These are phyloP conservation scores for Globisporangium abappressorium DNA, from an alignment of 352 stramenopile genomes.

Conservation along the genomic window DNA sequence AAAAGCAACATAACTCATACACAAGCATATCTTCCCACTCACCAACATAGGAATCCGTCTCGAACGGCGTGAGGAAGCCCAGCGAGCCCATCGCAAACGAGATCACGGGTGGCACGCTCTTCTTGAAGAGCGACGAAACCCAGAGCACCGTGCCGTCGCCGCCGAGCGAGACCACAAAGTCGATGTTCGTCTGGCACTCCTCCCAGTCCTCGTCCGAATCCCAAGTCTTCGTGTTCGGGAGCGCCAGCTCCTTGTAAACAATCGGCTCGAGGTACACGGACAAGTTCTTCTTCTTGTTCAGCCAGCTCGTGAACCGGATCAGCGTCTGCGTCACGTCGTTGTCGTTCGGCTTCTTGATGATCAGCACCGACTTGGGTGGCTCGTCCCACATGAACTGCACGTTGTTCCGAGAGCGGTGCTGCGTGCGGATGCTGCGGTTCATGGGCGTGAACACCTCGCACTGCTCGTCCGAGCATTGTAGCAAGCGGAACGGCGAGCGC, in stretches of 20 bases:
- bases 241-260: constrained; percentile 64
- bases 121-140: constrained; percentile 83
- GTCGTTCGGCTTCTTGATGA: constrained; percentile 90
- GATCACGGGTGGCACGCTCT: constrained; percentile 94
- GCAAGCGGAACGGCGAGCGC: constrained; percentile 67
- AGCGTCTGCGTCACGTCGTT: constrained; percentile 70
- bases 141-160: constrained; percentile 94
- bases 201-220: constrained; percentile 54
- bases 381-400: constrained; percentile 90
- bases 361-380: constrained; percentile 70
- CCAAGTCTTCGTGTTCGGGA: constrained; percentile 67
- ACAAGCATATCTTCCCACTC: neutral
- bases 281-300: constrained; percentile 72
- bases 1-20: neutral
- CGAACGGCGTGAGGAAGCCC: constrained; percentile 96
- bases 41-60: constrained; percentile 56
- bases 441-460: constrained; percentile 86
- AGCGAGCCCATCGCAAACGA: constrained; percentile 94
- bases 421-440: constrained; percentile 84
- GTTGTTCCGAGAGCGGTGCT: constrained; percentile 84
- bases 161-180: constrained; percentile 93
- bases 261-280: constrained; percentile 68
- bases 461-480: constrained; percentile 87
- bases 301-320: constrained; percentile 58
- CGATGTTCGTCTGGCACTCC: constrained; percentile 73